A percentile compares a stretch with the other conserved stretches of the same genome.
Conservation (phyloP, 164 flowering plant genomes). For the Chimonanthus praecox region DNA sequence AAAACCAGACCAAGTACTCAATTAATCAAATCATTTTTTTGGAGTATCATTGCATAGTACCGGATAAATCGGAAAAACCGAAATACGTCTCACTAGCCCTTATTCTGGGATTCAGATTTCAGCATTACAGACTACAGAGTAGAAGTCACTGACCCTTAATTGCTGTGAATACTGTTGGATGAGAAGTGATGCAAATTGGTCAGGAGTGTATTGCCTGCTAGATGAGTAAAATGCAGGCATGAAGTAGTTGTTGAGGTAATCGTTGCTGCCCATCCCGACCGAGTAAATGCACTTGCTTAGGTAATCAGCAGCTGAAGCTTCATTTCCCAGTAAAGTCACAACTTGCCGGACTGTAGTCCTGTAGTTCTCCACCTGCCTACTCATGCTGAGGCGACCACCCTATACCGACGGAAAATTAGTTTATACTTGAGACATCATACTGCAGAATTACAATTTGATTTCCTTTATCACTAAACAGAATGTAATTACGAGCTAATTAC, state of each 20-base stretch:
- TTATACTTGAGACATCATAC: not conserved
- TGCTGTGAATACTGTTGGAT: constrained; percentile 50
- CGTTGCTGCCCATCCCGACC: constrained; percentile 46
- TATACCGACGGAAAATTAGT: constrained; percentile 3
- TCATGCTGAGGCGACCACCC: constrained; percentile 53
- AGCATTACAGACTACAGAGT: no score
- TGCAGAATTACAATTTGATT: not conserved
- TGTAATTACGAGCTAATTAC: constrained; percentile 20
- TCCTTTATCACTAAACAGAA: not conserved
- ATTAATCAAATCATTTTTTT: no score
- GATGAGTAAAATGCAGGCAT: constrained; percentile 49
- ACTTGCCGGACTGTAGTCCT: constrained; percentile 34
- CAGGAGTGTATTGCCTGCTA: constrained; percentile 46
- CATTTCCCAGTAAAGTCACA: constrained; percentile 39
- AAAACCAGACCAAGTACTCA: not conserved
- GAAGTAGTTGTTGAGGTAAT: constrained; percentile 53
- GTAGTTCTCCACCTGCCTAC: constrained; percentile 51
- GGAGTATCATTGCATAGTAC: no score
- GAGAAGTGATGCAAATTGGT: constrained; percentile 54
- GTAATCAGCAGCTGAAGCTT: constrained; percentile 19
- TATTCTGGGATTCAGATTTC: not conserved
- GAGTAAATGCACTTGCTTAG: constrained; percentile 27
- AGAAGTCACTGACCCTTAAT: constrained; percentile 27
- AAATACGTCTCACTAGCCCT: not conserved
- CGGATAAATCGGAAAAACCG: not conserved